Percentiles rank a stretch among this genome's conserved stretches.
phyloP scores from a whole-genome alignment of 176 grass and related monocot genomes.

The Cenchrus americanus region DNA sequence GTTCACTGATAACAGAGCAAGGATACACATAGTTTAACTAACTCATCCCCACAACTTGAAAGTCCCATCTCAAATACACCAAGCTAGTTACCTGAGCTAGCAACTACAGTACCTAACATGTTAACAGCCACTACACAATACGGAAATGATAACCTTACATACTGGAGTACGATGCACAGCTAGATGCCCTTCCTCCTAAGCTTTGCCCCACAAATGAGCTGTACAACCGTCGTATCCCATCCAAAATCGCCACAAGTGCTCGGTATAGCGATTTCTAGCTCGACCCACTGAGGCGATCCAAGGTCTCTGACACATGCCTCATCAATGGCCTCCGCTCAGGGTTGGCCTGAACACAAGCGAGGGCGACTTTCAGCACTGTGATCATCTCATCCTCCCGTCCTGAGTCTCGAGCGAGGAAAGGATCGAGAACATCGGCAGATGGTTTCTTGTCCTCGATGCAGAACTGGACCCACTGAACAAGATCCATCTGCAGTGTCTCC shows the following conservation, averaged over 20 bases:
- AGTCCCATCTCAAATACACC: neutral
- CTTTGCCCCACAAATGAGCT: conserved; percentile 32
- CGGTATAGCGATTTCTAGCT: conserved; percentile 10
- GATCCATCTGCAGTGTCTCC: conserved; percentile 84
- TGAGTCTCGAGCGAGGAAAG: conserved; percentile 58
- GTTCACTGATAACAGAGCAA: neutral
- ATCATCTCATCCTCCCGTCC: conserved; percentile 80
- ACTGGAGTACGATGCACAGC: neutral
- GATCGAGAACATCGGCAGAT: conserved; percentile 71
- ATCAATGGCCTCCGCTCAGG: conserved; percentile 69
- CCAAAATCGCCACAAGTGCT: neutral
- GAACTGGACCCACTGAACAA: conserved; percentile 85
- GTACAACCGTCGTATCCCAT: conserved; percentile 8
- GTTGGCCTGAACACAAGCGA: conserved; percentile 72
- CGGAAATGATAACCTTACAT: conserved; percentile 21
- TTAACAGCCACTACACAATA: neutral
- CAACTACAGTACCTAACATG: conserved; percentile 2
- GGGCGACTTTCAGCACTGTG: conserved; percentile 71
- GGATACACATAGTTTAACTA: neutral
- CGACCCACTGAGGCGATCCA: conserved; percentile 53
- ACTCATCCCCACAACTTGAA: conserved; percentile 1
- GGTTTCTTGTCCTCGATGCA: conserved; percentile 91
- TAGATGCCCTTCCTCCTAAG: conserved; percentile 7
- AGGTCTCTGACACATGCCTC: conserved; percentile 62
- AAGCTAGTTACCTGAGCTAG: neutral